Percentiles rank a stretch among this genome's conserved stretches.
phyloP scores from a whole-genome alignment of 1,139 yeast species.

The Blastobotrys aristatus region DNA sequence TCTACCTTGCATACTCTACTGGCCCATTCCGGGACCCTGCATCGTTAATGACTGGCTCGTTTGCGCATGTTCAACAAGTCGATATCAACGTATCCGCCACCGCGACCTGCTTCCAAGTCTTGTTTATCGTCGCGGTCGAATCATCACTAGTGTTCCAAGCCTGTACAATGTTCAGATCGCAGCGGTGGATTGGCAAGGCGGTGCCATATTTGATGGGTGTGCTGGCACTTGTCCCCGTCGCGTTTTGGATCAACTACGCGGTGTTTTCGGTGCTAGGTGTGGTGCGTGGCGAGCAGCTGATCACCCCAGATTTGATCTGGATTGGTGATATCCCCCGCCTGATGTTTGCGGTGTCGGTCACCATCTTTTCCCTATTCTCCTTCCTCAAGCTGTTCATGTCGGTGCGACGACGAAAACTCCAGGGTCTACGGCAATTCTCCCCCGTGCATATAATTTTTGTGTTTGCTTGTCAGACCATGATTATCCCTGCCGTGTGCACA shows the following conservation, averaged over 20 bases:
- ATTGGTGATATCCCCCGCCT: conserved; percentile 39
- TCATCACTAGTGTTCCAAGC: conserved; percentile 60
- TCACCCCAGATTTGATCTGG: conserved; percentile 20
- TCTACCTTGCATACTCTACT: conserved; percentile 50
- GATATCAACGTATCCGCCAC: conserved; percentile 49
- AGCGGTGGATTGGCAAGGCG: conserved; percentile 7
- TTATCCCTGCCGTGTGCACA: conserved; percentile 68
- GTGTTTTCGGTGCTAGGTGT: conserved; percentile 34
- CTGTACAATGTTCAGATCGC: conserved; percentile 1
- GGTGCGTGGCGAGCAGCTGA: conserved; percentile 21
- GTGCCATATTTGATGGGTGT: conserved; percentile 16
- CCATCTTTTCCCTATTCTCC: conserved; percentile 55
- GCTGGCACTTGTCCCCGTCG: conserved; percentile 32
- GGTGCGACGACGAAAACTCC: conserved; percentile 59
- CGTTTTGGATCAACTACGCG: conserved; percentile 48
- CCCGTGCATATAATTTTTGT: conserved; percentile 73
- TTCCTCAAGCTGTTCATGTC: conserved; percentile 61
- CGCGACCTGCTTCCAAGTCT: conserved; percentile 52
- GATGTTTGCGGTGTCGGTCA: conserved; percentile 63
- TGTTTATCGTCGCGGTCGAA: conserved; percentile 58
- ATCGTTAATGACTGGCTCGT: conserved; percentile 48
- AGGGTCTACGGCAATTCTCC: conserved; percentile 80
- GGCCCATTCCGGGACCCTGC: conserved; percentile 51
- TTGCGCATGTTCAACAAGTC: conserved; percentile 24
- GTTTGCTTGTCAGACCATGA: conserved; percentile 76